phyloP scores from a whole-genome alignment of 169 alveolate species.

The Gregarina niphandrodes region DNA sequence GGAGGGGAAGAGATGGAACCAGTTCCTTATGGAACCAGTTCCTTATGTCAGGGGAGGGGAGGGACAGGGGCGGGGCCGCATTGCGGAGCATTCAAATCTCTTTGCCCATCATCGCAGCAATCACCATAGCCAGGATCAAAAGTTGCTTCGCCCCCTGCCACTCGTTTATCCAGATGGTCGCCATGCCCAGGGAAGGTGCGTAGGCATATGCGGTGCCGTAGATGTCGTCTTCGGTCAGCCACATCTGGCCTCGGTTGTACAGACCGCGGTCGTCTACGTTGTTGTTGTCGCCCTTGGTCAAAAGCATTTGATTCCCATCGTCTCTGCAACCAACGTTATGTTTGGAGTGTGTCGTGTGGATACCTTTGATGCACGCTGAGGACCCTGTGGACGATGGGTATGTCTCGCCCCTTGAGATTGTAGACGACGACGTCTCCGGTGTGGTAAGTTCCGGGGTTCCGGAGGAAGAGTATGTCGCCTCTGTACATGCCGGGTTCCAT shows the following conservation, averaged over 20 bases:
- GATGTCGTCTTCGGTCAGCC: constrained; percentile 38
- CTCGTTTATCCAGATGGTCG: constrained; percentile 56
- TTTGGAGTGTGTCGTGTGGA: neutral
- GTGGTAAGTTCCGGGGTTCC: neutral
- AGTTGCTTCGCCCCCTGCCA: constrained; percentile 37
- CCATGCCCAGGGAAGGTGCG: constrained; percentile 52
- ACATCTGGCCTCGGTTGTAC: constrained; percentile 42
- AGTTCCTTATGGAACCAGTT: too few species aligned
- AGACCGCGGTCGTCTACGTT: constrained; percentile 72
- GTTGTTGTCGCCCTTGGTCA: constrained; percentile 84
- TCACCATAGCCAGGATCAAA: too few species aligned
- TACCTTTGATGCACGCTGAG: constrained; percentile 38
- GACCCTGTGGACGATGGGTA: constrained; percentile 79
- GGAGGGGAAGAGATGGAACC: too few species aligned
- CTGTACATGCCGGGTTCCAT: constrained; percentile 79
- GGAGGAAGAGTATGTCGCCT: constrained; percentile 69
- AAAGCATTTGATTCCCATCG: constrained; percentile 36
- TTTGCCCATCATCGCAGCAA: too few species aligned
- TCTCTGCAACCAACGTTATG: constrained; percentile 8
- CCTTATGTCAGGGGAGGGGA: too few species aligned
- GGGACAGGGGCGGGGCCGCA: too few species aligned
- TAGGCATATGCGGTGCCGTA: constrained; percentile 43
- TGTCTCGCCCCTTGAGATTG: constrained; percentile 49
- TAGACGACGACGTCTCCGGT: neutral
- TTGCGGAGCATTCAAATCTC: too few species aligned